Base-by-base conservation (phyloP, 140 eudicot genomes). In the Oenanthe javanica region DNA sequence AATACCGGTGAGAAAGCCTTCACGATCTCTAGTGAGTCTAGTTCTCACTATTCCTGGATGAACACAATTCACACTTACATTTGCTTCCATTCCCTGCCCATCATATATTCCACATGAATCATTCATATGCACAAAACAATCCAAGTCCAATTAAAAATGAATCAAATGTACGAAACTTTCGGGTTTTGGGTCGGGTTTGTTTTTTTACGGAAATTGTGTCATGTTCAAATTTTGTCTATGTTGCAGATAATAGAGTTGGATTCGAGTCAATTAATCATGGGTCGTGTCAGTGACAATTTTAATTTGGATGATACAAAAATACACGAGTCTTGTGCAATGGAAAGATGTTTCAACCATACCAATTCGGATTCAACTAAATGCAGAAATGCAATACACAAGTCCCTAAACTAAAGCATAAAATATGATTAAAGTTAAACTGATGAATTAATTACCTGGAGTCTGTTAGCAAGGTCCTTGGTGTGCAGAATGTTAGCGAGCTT, bases 1-100 rank as follows among this genome's bases (percentile, higher is more conserved):
- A 10, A 36, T 8, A 94, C 99, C 99, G 43, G 98, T 96, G 38
- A 91, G 18, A 48, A 91, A 82, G 88, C 99, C 99, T 88, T 96
- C 98, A 40, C 96, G 92, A 9, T 96, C 99, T 89, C 99, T 84
- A 47, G 98, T 96, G 86, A 96, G 98, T 71, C 98, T 72, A 40
- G 99, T 96, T 82, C 98, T 88, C 54, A 93, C 99, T 72, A 96
- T 86, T 50, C 99, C 99, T 3, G 99, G 99, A 88, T 96, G 99
- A 63, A 96, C 98, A 79, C 96, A 91, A 70, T 96, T 96, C 45
- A 85, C 96, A 13, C 92, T 92, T 66, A 95, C 97, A 6, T 91
- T 92, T 78, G 90, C 95, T 48, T 84, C 88, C 94, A 86, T 89
- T 83, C 85, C 82, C 97, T 93, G 87, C 74, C 9, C 51, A 77